Percentiles rank a stretch among this genome's conserved stretches.
Evolutionary conservation across 2,329 filamentous ascomycete species (phyloP).

Genomic region (Cladosporium colombiae): DNA sequence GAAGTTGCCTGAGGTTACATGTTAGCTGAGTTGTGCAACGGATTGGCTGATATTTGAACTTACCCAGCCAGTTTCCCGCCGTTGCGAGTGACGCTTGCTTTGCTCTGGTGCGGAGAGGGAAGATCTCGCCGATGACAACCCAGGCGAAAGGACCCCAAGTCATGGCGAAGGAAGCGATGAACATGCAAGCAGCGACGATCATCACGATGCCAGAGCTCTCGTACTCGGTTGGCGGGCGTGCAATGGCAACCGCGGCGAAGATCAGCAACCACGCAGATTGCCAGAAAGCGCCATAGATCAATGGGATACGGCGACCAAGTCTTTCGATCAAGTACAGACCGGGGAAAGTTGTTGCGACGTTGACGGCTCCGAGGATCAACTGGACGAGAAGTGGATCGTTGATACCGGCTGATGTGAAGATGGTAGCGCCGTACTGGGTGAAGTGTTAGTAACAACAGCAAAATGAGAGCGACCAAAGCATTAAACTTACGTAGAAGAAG

Average conservation of each 20-base stretch:
- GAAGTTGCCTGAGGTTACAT: conserved; percentile 38
- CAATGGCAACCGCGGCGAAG: conserved; percentile 46
- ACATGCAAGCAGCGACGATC: conserved; percentile 73
- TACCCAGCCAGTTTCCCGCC: conserved; percentile 45
- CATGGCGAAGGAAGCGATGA: conserved; percentile 70
- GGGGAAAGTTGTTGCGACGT: conserved; percentile 47
- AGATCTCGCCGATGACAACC: conserved; percentile 42
- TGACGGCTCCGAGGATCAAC: conserved; percentile 47
- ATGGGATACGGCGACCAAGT: conserved; percentile 46
- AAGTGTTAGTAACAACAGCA: not conserved
- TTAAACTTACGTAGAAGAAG: conserved; percentile 40
- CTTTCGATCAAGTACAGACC: conserved; percentile 50
- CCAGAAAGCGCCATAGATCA: conserved; percentile 47
- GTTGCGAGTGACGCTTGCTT: conserved; percentile 31
- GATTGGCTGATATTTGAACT: not conserved
- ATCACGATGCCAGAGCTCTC: conserved; percentile 62
- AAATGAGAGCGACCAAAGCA: not conserved
- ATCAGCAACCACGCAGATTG: conserved; percentile 33
- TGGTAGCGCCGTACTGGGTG: conserved; percentile 44
- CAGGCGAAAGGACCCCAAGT: conserved; percentile 65
- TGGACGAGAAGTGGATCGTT: conserved; percentile 37
- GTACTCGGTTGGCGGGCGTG: conserved; percentile 35
- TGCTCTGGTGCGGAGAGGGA: conserved; percentile 28
- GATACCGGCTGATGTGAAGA: conserved; percentile 38
- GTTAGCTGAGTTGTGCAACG: not conserved